phyloP scores from a whole-genome alignment of 2,329 filamentous ascomycete species.

The Phymatotrichopsis omnivora region DNA sequence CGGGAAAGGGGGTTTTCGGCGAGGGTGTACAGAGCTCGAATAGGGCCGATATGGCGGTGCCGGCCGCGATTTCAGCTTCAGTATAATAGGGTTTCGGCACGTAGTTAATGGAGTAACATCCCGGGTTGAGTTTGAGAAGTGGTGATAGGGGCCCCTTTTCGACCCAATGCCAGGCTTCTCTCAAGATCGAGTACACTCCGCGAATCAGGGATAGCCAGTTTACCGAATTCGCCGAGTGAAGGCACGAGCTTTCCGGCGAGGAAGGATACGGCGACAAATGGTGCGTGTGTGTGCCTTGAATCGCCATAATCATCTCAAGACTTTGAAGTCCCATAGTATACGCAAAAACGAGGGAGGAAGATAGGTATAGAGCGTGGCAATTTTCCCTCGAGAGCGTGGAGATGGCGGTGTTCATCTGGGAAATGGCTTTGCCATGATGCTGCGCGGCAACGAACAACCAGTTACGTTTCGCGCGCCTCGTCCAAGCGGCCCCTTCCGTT shows the following conservation, averaged over 20 bases:
- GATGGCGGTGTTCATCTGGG: conserved; percentile 31
- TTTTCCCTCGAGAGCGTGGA: conserved; percentile 30
- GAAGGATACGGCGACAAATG: no score
- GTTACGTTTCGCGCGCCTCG: conserved; percentile 11
- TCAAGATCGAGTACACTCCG: conserved; percentile 32
- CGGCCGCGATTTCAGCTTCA: no score
- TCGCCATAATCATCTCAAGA: no score
- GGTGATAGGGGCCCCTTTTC: conserved; percentile 5
- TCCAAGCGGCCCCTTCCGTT: no score
- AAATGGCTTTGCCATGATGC: conserved; percentile 32
- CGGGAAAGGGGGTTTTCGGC: conserved; percentile 8
- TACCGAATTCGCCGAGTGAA: background rate
- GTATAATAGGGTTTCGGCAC: no score
- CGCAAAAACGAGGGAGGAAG: conserved; percentile 34
- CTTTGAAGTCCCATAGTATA: conserved; percentile 37
- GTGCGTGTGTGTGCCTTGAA: no score
- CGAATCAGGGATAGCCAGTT: conserved; percentile 30
- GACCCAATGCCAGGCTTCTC: conserved; percentile 29
- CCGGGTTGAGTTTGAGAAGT: conserved; percentile 2
- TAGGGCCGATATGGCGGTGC: conserved; percentile 22
- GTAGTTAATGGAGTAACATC: background rate
- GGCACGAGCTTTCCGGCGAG: conserved; percentile 17
- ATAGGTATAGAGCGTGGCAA: conserved; percentile 35
- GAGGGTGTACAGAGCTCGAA: conserved; percentile 34
- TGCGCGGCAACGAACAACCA: conserved; percentile 16